Evolutionary conservation across 225 moss, liverwort and hornwort genomes (phyloP).

Genomic region (Anthoceros angustus): DNA sequence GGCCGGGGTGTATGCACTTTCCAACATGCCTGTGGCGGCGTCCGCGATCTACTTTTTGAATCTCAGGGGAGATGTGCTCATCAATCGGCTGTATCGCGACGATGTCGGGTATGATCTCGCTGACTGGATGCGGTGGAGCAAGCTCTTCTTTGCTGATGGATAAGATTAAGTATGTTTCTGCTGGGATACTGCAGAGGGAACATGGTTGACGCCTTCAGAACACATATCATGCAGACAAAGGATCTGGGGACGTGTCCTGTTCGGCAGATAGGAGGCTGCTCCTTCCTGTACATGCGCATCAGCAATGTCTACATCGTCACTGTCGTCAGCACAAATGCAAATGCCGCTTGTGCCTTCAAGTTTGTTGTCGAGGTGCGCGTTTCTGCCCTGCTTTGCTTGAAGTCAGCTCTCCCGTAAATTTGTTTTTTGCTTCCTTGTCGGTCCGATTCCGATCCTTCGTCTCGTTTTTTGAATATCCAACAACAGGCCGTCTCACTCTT

Average conservation of each 20-base stretch:
- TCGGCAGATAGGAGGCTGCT: constrained; percentile 49
- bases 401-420: neutral
- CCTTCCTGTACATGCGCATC: constrained; percentile 52
- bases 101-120: constrained; percentile 39
- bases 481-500: constrained; percentile 50
- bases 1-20: neutral
- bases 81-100: constrained; percentile 50
- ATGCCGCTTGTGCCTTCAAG: constrained; percentile 56
- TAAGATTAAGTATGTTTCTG: neutral
- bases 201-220: constrained; percentile 56
- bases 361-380: constrained; percentile 40
- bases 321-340: constrained; percentile 52
- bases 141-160: neutral
- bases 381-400: neutral
- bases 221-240: constrained; percentile 55
- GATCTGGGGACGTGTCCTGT: constrained; percentile 55
- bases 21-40: constrained; percentile 50
- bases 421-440: neutral
- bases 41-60: constrained; percentile 59
- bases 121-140: neutral
- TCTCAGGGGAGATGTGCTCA: constrained; percentile 52
- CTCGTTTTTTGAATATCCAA: neutral
- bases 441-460: neutral
- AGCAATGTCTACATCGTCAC: constrained; percentile 58
- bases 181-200: constrained; percentile 25